Evolutionary conservation across 2,329 filamentous ascomycete species (phyloP), one percentile per base, ranked within the genome.

Genomic region (Aspergillus sclerotialis): DNA sequence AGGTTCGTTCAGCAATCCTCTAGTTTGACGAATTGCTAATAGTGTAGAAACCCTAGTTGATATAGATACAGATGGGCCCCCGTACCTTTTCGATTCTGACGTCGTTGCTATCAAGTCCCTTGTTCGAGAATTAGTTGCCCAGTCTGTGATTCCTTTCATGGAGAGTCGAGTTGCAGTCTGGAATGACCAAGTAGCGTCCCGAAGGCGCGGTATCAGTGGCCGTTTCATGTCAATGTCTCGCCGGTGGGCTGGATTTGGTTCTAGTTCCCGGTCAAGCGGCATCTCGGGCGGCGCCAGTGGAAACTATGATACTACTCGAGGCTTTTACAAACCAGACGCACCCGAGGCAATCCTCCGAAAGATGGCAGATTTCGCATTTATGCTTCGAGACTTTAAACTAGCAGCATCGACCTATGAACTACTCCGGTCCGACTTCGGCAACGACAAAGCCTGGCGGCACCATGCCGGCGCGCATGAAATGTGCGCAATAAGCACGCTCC

Each of bases 141-240:
- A 96, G 57, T 96, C 90, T 2, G 80, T 98, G 33, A 74, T 98
- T 37, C 92, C 93, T 1, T 89, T 85, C 26, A 98, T 98, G 93
- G 92, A 98, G 63, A 82, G 90, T 36, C 81, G 84, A 45, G 77
- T 94, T 8, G 82, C 87, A 5, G 72, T 88, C 4, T 98, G 92
- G 93, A 98, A 98, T 53, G 92, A 98, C 51, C 90, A 96, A 60
- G 84, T 96, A 16, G 89, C 90, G 11, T 95, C 93, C 9, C 77
- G 86, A 38, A 75, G 93, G 37, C 80, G 87, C 52, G 93, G 93
- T 10, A 73, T 98, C 30, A 84, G 84, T 36, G 93, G 93, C 8
- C 79, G 88, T n/a, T 90, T 98, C 60, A 88, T 94, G 72, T 94
- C 84, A 7, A 70, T 98, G 37, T 94, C 89, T 0, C 89, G 92